Base-by-base conservation (phyloP, 805 yeast species). In the Candida mattraensis region DNA sequence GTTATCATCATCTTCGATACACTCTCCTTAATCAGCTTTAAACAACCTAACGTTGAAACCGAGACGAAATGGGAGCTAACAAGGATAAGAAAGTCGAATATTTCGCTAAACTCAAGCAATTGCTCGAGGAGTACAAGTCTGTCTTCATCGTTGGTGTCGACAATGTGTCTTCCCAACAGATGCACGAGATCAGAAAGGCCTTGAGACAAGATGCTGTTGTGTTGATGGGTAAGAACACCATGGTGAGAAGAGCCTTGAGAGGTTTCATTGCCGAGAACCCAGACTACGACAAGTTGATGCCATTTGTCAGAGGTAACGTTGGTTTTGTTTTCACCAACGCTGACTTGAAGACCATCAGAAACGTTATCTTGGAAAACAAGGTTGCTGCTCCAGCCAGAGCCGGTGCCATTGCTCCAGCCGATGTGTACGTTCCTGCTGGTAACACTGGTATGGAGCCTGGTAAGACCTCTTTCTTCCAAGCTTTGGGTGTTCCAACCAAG, bases 401-500 rank as follows among this genome's bases (percentile, higher is more conserved):
- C 53, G 99, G 99, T 87, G 98, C 98, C 66, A 67, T 87, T 67
- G 97, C 99, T 64, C 98, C 98, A 71, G 83, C 70, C 70, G 97
- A 91, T 67, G 98, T 93, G 64, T 87, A 81, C 83, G 84, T 93
- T 58, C 95, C 95, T 69, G 98, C 98, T 62, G 94, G 95, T 74
- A 93, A 93, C 96, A 93, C 99, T 61, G 97, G 98, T 85, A 89
- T 93, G 95, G 99, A 93, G 79, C 99, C 99, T 74, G 98, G 98
- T 84, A 93, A 93, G 87, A 93, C 99, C 66, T 93, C 99, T 69
- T 93, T 93, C 95, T 93, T 93, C 98, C 99, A 93, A 83, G 99
- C 99, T 68, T 83, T 93, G 65, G 98, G 98, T 87, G 96, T 93
- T 64, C 99, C 99, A 82, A 93, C 99, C 87, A 93, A 93, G 94